Conservation (phyloP, 441 rosid species). For the Populus hybrid region DNA sequence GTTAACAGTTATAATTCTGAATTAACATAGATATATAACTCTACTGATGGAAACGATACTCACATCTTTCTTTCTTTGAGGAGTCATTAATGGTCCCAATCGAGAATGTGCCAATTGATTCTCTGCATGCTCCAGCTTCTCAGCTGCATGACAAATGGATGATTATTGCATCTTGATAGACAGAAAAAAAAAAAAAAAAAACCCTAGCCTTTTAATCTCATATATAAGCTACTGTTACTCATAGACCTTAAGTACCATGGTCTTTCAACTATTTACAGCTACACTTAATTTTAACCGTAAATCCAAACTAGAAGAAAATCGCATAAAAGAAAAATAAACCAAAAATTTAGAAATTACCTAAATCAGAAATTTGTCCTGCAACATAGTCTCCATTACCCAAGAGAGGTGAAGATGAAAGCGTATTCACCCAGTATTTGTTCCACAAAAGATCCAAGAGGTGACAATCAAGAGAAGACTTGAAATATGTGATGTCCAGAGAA, state of each 20-base stretch:
- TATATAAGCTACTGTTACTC: background rate
- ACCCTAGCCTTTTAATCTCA: background rate
- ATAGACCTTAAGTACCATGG: background rate
- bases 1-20: background rate
- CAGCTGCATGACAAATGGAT: slow-evolving; percentile 55
- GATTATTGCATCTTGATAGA: slow-evolving; percentile 16
- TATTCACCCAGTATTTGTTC: slow-evolving; percentile 99
- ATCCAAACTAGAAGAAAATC: background rate
- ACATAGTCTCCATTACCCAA: slow-evolving; percentile 97
- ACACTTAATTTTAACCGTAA: background rate
- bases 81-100: slow-evolving; percentile 61
- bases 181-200: background rate
- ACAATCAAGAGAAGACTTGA: slow-evolving; percentile 93
- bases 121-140: slow-evolving; percentile 97
- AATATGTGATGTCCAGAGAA: slow-evolving; percentile 89
- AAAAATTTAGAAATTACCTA: slow-evolving; percentile 51
- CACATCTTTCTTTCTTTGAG: slow-evolving; percentile 90
- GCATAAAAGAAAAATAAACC: background rate
- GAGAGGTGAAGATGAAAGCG: slow-evolving; percentile 95
- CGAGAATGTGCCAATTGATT: slow-evolving; percentile 82
- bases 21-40: background rate
- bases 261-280: background rate
- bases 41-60: slow-evolving; percentile 13
- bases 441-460: slow-evolving; percentile 96
- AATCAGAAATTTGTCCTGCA: slow-evolving; percentile 97